Conservation (phyloP, 1,284 basidiomycete genomes). For the Inonotus hispidus region DNA sequence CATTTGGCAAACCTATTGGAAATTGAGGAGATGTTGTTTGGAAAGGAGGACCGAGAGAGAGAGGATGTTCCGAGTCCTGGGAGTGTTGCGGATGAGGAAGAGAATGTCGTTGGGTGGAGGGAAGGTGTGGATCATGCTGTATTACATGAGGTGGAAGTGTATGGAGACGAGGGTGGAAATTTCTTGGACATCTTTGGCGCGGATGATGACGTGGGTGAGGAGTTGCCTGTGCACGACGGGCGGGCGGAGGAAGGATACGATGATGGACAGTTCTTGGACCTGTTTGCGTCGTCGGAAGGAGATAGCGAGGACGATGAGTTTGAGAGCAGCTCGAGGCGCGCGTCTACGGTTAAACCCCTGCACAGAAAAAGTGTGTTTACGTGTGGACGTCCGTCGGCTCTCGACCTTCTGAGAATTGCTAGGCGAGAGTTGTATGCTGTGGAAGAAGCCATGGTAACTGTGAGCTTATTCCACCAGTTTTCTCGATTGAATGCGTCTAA, state of each 20-base stretch:
- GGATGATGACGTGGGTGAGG: neutral
- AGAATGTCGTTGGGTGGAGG: constrained; percentile 3
- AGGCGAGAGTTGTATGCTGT: neutral
- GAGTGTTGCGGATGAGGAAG: constrained; percentile 1
- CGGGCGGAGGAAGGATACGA: neutral
- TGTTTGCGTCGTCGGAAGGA: neutral
- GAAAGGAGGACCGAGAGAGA: constrained; percentile 24
- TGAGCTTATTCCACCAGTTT: neutral
- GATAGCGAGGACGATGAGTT: neutral
- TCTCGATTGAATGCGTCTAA: neutral
- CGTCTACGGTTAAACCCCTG: neutral
- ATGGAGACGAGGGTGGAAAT: neutral
- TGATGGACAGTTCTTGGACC: constrained; percentile 3
- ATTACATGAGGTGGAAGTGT: neutral
- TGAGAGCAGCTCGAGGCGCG: neutral
- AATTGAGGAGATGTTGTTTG: constrained; percentile 33
- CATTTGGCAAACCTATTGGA: constrained; percentile 34
- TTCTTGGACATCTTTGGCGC: neutral
- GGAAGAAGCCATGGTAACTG: constrained; percentile 5
- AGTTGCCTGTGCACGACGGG: neutral
- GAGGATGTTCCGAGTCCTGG: constrained; percentile 27
- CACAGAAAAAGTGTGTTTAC: neutral
- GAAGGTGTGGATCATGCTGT: constrained; percentile 8
- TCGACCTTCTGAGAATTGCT: constrained; percentile 1
- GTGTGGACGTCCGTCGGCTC: neutral